Percentiles rank a stretch among this genome's conserved stretches.
phyloP scores from a whole-genome alignment of 2,329 filamentous ascomycete genomes.

The Xylaria sp. region DNA sequence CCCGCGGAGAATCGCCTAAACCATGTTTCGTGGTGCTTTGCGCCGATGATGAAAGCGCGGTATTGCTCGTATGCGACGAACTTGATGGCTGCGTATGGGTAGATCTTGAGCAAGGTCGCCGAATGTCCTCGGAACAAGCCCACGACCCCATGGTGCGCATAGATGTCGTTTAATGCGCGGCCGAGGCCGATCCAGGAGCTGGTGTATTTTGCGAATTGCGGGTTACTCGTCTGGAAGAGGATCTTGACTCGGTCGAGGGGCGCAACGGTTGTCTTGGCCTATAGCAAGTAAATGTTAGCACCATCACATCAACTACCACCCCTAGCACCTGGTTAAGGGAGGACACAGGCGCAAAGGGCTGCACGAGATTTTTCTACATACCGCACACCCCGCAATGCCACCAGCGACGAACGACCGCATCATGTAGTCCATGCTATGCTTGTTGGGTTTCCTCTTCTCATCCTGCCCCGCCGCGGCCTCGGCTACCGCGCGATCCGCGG shows the following conservation, averaged over 20 bases:
- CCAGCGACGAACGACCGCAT: slow-evolving; percentile 87
- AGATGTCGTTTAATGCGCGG: slow-evolving; percentile 87
- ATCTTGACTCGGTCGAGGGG: slow-evolving; percentile 98
- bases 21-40: slow-evolving; percentile 78
- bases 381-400: slow-evolving; percentile 90
- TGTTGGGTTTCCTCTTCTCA: slow-evolving; percentile 66
- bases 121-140: slow-evolving; percentile 95
- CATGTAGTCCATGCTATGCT: slow-evolving; percentile 84
- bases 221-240: slow-evolving; percentile 95
- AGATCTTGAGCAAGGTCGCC: slow-evolving; percentile 91
- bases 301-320: not conserved
- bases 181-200: slow-evolving; percentile 87
- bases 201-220: slow-evolving; percentile 92
- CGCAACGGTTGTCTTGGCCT: slow-evolving; percentile 96
- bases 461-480: slow-evolving; percentile 54
- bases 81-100: slow-evolving; percentile 97
- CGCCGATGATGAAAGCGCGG: slow-evolving; percentile 79
- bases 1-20: slow-evolving; percentile 79
- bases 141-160: slow-evolving; percentile 74
- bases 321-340: not conserved
- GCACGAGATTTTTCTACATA: slow-evolving; percentile 59
- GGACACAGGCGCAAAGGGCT: not conserved
- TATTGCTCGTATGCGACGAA: slow-evolving; percentile 99
- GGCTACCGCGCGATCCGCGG: slow-evolving; percentile 58
- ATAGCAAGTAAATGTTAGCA: slow-evolving; percentile 32